phyloP scores from a whole-genome alignment of 1,139 yeast genomes.

The Protomyces lactucae-debilis region DNA sequence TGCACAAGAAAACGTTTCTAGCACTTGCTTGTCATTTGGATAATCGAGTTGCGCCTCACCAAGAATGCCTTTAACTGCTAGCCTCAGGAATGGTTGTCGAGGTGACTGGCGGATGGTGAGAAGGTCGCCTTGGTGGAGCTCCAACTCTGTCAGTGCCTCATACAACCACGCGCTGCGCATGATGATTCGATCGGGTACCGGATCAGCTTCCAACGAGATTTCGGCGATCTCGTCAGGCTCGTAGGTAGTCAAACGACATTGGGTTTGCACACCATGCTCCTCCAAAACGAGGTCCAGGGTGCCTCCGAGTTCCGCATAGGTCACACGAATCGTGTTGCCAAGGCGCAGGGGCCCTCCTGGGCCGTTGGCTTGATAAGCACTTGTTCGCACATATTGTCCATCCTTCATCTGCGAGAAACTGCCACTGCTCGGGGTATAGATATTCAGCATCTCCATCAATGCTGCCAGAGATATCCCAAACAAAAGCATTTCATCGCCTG shows the following conservation, averaged over 20 bases:
- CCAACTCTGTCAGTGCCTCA: slow-evolving; percentile 33
- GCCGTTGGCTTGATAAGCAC: slow-evolving; percentile 6
- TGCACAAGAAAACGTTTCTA: slow-evolving; percentile 32
- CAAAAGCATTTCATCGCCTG: slow-evolving; percentile 18
- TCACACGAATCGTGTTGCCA: slow-evolving; percentile 28
- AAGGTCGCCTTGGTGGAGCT: slow-evolving; percentile 30
- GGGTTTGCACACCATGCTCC: slow-evolving; percentile 32
- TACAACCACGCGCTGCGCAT: slow-evolving; percentile 30
- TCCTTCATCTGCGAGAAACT: background rate
- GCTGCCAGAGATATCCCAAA: slow-evolving; percentile 31
- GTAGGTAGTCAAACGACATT: slow-evolving; percentile 33
- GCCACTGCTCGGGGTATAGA: slow-evolving; percentile 26
- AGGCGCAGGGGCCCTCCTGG: slow-evolving; percentile 15
- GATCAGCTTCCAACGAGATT: slow-evolving; percentile 29
- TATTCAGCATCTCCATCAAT: slow-evolving; percentile 32
- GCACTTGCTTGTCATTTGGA: slow-evolving; percentile 30
- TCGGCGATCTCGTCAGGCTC: slow-evolving; percentile 31
- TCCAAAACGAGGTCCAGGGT: slow-evolving; percentile 33
- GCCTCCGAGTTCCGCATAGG: slow-evolving; percentile 29
- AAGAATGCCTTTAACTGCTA: slow-evolving; percentile 29
- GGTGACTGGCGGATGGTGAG: slow-evolving; percentile 30
- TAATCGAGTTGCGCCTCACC: slow-evolving; percentile 32
- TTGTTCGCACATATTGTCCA: background rate
- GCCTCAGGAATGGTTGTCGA: slow-evolving; percentile 26
- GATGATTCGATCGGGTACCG: slow-evolving; percentile 29